These are phyloP conservation scores for Calonectria ilicicola DNA, from an alignment of 2,329 filamentous ascomycete genomes.

Conservation along the genomic window DNA sequence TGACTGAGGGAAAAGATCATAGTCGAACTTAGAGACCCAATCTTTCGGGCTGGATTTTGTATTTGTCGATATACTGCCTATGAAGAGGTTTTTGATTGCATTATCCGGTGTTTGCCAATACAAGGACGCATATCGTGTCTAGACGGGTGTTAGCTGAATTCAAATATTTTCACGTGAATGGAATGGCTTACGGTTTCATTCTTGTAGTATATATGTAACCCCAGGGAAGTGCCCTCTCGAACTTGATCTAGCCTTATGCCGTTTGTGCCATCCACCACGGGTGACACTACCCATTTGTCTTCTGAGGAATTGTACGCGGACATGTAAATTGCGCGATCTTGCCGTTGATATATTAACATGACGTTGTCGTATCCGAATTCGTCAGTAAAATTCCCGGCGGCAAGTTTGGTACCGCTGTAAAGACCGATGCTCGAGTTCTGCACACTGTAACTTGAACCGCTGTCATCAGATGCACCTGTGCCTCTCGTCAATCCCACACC, in stretches of 20 bases:
- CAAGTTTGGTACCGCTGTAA: slow-evolving; percentile 17
- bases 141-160: not conserved
- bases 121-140: slow-evolving; percentile 5
- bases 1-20: not conserved
- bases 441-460: not conserved
- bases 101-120: slow-evolving; percentile 19
- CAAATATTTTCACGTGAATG: not conserved
- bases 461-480: not conserved
- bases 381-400: slow-evolving; percentile 16
- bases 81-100: slow-evolving; percentile 8
- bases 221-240: not conserved
- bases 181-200: not conserved
- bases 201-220: slow-evolving; percentile 10
- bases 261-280: slow-evolving; percentile 14
- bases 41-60: not conserved
- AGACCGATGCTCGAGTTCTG: not conserved
- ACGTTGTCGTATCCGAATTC: slow-evolving; percentile 10
- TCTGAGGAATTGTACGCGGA: slow-evolving; percentile 18
- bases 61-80: not conserved
- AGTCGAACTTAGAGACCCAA: slow-evolving; percentile 1
- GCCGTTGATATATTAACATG: slow-evolving; percentile 8
- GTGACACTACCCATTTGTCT: slow-evolving; percentile 15
- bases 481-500: not conserved
- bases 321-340: slow-evolving; percentile 16
- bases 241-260: slow-evolving; percentile 9